Base-by-base conservation (phyloP, 306 rosid genomes). In the Sophora flavescens region DNA sequence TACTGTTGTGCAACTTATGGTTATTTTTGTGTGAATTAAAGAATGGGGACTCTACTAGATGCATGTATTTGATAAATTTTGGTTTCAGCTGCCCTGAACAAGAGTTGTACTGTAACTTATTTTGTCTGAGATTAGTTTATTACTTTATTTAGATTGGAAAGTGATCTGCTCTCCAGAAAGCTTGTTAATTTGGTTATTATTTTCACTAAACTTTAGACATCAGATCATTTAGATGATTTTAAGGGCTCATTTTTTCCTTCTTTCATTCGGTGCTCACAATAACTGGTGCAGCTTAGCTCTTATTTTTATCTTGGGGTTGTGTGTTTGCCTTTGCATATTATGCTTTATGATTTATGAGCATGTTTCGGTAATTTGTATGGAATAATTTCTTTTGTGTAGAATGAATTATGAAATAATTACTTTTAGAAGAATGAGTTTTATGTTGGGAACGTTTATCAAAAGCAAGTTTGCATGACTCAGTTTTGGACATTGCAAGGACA, bases 241-340 rank as follows among this genome's bases (percentile, higher is more conserved):
- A 42, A 47, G 58, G 11, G 8, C 52, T 32, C 50, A 44, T 5
- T 57, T 35, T 36, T 63, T 18, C 17, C 45, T 58, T 60, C 66
- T 54, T 80, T 39, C 53, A 33, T 59, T 72, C 81, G 72, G 75
- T 45, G 42, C 54, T 67, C 47, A 22, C 38, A 77, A 74, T 74
- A 57, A 32, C 32, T 74, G 53, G 52, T 33, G 72, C 33, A 58
- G 50, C 57, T 39, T 78, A 28, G 63, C 32, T 80, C 62, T 68
- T 2, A 28, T 26, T 58, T 52, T 4, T 15, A 38, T 68, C 45
- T 47, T 30, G 70, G 61, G 70, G 54, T 59, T 39, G 79, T 15
- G 14, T 59, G 68, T 38, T 45, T 18, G 68, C 75, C 63, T 62
- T 59, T 42, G 8, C 70, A 54, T 67, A 35, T 42, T 14, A 6